phyloP scores from a whole-genome alignment of 208 protist genomes.

The Porcisia hertigi region DNA sequence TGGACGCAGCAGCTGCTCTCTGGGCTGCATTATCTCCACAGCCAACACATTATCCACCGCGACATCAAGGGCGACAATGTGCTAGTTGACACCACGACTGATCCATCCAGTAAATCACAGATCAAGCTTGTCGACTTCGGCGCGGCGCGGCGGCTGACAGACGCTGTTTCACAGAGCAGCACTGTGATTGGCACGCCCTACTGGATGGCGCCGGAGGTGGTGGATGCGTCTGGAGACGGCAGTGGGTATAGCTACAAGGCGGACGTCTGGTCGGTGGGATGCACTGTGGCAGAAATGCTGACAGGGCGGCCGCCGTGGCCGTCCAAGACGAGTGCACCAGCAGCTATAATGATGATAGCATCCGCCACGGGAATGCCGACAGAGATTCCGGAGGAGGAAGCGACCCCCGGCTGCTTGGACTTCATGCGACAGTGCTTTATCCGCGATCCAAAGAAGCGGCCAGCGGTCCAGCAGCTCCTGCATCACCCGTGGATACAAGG shows the following conservation, averaged over 20 bases:
- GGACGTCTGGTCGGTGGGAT: constrained; percentile 94
- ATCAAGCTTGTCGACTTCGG: constrained; percentile 94
- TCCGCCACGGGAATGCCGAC: constrained; percentile 69
- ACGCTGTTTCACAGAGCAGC: constrained; percentile 83
- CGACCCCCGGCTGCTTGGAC: constrained; percentile 73
- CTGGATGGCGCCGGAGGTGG: constrained; percentile 94
- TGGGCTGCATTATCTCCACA: constrained; percentile 88
- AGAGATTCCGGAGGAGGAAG: constrained; percentile 81
- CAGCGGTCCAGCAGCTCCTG: constrained; percentile 85
- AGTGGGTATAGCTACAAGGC: constrained; percentile 91
- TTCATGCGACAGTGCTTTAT: constrained; percentile 89
- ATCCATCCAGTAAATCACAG: constrained; percentile 57
- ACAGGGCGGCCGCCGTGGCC: constrained; percentile 93
- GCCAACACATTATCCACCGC: constrained; percentile 92
- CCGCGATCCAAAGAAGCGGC: constrained; percentile 71
- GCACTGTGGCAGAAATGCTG: constrained; percentile 93
- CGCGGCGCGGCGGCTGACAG: constrained; percentile 75
- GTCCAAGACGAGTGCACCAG: constrained; percentile 69
- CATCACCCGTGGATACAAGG: constrained; percentile 86
- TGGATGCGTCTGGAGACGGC: constrained; percentile 51
- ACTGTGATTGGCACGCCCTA: constrained; percentile 93
- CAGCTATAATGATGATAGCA: constrained; percentile 92
- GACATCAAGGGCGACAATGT: constrained; percentile 94
- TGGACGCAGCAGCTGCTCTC: constrained; percentile 88
- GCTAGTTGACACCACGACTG: constrained; percentile 78